phyloP scores from a whole-genome alignment of 805 yeast genomes.

The Komagataella ulmi region DNA sequence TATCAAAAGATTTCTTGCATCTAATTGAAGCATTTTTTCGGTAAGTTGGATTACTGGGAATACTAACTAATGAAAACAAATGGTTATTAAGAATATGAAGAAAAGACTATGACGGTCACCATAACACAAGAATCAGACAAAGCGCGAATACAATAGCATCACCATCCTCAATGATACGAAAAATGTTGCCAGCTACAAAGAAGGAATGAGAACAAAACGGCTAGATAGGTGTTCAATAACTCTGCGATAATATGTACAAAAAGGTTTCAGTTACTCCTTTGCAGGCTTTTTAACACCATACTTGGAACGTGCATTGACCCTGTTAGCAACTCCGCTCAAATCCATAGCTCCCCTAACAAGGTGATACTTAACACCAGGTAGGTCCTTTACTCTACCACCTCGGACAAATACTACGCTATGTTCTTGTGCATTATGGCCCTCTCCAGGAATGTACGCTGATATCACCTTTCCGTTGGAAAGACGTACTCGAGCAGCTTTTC shows the following conservation, averaged over 20 bases:
- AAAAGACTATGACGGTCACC: neutral
- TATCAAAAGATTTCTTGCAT: conserved; percentile 71
- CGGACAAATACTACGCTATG: conserved; percentile 92
- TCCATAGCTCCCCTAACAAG: conserved; percentile 88
- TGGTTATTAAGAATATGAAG: neutral
- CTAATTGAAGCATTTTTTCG: conserved; percentile 65
- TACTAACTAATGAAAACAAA: neutral
- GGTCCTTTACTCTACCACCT: conserved; percentile 98
- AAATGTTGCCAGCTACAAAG: no score
- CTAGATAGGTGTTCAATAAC: no score
- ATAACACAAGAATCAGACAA: neutral
- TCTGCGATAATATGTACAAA: conserved; percentile 1
- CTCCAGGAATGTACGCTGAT: conserved; percentile 94
- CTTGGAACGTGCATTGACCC: conserved; percentile 80
- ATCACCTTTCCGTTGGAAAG: conserved; percentile 80
- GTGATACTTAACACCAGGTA: conserved; percentile 96
- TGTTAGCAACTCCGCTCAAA: conserved; percentile 87
- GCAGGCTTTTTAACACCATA: conserved; percentile 87
- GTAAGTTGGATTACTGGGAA: neutral
- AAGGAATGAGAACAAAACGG: no score
- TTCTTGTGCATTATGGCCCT: conserved; percentile 96
- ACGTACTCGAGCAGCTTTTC: conserved; percentile 94
- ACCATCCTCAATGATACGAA: no score
- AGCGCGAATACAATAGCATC: neutral
- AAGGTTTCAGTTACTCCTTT: conserved; percentile 13